Conservation (phyloP, 2,329 filamentous ascomycete species). For the Chrysosporium keratinophilum region DNA sequence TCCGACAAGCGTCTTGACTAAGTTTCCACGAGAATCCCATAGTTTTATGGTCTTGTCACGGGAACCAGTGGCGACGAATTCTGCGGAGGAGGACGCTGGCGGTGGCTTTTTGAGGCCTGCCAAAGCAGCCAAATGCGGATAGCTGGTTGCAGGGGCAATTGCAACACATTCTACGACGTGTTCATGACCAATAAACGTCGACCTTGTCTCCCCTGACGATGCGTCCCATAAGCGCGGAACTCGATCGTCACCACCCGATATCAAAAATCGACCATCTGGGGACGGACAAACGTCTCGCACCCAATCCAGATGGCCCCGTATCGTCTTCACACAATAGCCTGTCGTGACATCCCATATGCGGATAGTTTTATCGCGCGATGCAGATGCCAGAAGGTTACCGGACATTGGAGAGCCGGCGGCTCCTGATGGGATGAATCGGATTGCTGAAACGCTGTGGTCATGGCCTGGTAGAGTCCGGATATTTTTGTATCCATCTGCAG, state of each 20-base stretch:
- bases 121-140: constrained; percentile 63
- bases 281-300: constrained; percentile 81
- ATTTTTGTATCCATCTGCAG: constrained; percentile 86
- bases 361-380: constrained; percentile 73
- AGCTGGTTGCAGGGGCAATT: constrained; percentile 69
- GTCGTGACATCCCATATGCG: constrained; percentile 89
- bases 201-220: constrained; percentile 61
- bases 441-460: constrained; percentile 80
- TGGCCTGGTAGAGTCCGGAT: constrained; percentile 83
- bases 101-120: constrained; percentile 79
- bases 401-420: constrained; percentile 67
- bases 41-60: constrained; percentile 84
- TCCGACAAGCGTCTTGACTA: constrained; percentile 72
- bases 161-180: constrained; percentile 78
- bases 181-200: constrained; percentile 75
- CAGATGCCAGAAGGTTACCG: constrained; percentile 75
- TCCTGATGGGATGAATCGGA: constrained; percentile 78
- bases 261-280: constrained; percentile 67
- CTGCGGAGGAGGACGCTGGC: constrained; percentile 60
- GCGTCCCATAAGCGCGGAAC: constrained; percentile 79
- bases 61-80: constrained; percentile 81
- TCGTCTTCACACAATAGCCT: constrained; percentile 84
- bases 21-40: constrained; percentile 76
- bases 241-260: constrained; percentile 75
- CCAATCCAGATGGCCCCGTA: constrained; percentile 78